Percentiles rank a stretch among this genome's conserved stretches.
phyloP scores from a whole-genome alignment of 768 basidiomycete genomes.

The Termitomyces sp. region DNA sequence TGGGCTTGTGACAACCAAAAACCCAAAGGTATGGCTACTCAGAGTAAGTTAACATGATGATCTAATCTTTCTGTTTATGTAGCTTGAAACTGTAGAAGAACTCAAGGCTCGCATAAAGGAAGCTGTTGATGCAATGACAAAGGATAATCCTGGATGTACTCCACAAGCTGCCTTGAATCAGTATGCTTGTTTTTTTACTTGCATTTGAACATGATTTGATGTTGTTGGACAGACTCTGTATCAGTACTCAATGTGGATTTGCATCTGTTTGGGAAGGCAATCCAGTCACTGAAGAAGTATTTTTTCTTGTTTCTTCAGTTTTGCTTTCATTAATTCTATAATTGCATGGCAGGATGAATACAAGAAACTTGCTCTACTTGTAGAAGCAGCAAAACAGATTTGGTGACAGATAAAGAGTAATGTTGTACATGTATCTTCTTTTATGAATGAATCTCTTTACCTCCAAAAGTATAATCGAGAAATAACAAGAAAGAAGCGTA shows the following conservation, averaged over 20 bases:
- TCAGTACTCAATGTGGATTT: slow-evolving; percentile 63
- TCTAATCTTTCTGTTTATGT: background rate
- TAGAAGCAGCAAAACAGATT: slow-evolving; percentile 39
- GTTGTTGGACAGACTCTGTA: slow-evolving; percentile 34
- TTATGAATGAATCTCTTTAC: too few species aligned
- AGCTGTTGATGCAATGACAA: slow-evolving; percentile 43
- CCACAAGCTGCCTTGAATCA: slow-evolving; percentile 46
- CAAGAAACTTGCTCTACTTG: slow-evolving; percentile 39
- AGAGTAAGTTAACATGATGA: background rate
- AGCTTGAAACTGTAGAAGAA: slow-evolving; percentile 46
- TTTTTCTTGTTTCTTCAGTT: background rate
- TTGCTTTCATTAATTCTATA: background rate
- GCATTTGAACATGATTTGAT: background rate
- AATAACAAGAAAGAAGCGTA: too few species aligned
- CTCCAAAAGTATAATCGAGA: too few species aligned
- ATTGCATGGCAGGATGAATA: slow-evolving; percentile 34
- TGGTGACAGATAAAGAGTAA: slow-evolving; percentile 21
- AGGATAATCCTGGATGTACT: slow-evolving; percentile 38
- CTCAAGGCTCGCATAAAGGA: slow-evolving; percentile 46
- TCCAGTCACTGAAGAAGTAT: slow-evolving; percentile 41
- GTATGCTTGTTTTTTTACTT: slow-evolving; percentile 23
- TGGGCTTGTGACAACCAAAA: slow-evolving; percentile 46
- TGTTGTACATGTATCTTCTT: background rate
- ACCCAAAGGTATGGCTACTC: slow-evolving; percentile 27
- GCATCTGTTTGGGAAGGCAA: slow-evolving; percentile 56